A percentile compares a stretch with the other conserved stretches of the same genome.
Conservation (phyloP, 257 asterid species). For the Nicotiana obtusifolia region DNA sequence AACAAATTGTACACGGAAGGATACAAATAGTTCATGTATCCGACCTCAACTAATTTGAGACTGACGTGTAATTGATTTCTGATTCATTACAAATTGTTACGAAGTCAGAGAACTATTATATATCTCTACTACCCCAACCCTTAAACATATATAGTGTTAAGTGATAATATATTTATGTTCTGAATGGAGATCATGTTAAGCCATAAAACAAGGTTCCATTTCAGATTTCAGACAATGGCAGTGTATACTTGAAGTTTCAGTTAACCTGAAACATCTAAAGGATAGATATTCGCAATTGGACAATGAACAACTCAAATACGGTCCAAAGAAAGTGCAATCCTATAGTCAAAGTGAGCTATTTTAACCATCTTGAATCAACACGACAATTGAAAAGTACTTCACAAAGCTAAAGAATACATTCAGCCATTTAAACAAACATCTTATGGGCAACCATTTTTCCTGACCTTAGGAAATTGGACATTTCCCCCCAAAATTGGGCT, state of each 20-base stretch:
- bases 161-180: background rate
- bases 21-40: background rate
- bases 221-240: background rate
- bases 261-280: background rate
- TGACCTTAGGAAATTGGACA: too few species aligned
- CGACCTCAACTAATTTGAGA: background rate
- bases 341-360: background rate
- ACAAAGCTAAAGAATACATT: background rate
- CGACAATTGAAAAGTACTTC: background rate
- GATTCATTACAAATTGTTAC: background rate
- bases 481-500: too few species aligned
- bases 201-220: background rate
- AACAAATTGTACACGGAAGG: too few species aligned
- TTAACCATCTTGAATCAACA: background rate
- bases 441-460: too few species aligned
- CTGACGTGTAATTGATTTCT: background rate
- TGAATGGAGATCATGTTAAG: background rate
- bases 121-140: background rate
- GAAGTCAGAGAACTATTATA: background rate
- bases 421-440: too few species aligned
- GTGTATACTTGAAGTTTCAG: background rate
- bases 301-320: background rate
- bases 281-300: background rate
- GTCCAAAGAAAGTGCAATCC: background rate
- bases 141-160: background rate